A percentile compares a stretch with the other conserved stretches of the same genome.
Evolutionary conservation across 1,284 basidiomycete genomes (phyloP).

Genomic region (Ceratobasidium theobromae): DNA sequence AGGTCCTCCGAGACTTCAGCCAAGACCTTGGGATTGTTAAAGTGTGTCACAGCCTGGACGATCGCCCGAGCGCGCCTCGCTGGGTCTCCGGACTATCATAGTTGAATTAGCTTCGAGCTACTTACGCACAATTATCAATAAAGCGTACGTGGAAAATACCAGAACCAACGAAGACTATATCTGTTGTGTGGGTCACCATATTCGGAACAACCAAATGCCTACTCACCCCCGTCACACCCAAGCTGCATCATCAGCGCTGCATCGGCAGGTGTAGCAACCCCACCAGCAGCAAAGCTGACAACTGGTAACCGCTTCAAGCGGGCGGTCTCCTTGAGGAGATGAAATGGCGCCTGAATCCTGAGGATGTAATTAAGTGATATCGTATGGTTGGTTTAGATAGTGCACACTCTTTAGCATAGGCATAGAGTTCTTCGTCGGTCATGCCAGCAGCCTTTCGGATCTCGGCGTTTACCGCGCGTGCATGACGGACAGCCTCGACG

Average conservation of each 20-base stretch:
- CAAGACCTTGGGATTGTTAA: constrained; percentile 86
- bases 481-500: constrained; percentile 94
- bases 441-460: constrained; percentile 85
- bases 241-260: constrained; percentile 99
- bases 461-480: constrained; percentile 74
- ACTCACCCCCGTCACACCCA: constrained; percentile 91
- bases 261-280: constrained; percentile 95
- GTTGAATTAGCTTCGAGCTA: constrained; percentile 28
- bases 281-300: constrained; percentile 94
- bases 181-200: constrained; percentile 28
- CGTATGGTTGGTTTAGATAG: background rate
- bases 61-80: constrained; percentile 95
- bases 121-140: background rate
- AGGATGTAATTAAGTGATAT: background rate
- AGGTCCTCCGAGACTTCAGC: constrained; percentile 88
- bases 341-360: constrained; percentile 86
- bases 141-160: constrained; percentile 85
- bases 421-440: constrained; percentile 95
- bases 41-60: constrained; percentile 96
- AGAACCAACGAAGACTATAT: constrained; percentile 85
- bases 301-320: constrained; percentile 92
- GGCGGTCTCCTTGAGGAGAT: constrained; percentile 95
- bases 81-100: constrained; percentile 80
- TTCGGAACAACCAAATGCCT: constrained; percentile 26
- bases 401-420: constrained; percentile 80